Base-by-base conservation (phyloP, 2,329 filamentous ascomycete species). In the Boeremia exigua region DNA sequence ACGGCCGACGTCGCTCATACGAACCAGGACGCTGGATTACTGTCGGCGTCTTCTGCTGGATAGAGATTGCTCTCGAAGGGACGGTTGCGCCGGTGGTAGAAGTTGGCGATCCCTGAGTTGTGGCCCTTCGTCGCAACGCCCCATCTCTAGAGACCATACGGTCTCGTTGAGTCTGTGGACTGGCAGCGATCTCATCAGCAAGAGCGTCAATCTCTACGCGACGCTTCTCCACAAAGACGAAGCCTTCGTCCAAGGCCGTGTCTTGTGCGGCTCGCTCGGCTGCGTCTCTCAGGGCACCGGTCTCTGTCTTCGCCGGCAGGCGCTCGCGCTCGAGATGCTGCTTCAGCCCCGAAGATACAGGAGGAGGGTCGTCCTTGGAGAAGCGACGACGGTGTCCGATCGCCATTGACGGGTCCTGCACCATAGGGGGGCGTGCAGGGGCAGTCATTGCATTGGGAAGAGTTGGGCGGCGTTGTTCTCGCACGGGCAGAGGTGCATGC, bases 161-260 rank as follows among this genome's bases (percentile, higher is more conserved):
- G 32, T 81, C 75, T 61, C 82, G 74, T 56, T 81, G 72, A 23
- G 67, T 67, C 45, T 87, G 87, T 43, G 90, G 90, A 68, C 90
- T 94, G 48, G 92, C 90, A 39, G 92, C 93, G 71, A 99, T 81
- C 76, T 98, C 94, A 75, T 99, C 95, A 19, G 95, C 95, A 68
- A 99, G 89, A 2, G 95, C 95, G 74, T 99, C 98, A 46, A 99
- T 94, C 75, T 98, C 94, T 10, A 99, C 93, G 17, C 92, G 90
- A 62, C 89, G 88, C 79, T 97, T 96, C 78, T 99, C 95, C 11
- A 99, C 91, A 25, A 98, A 83, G 17, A 99, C 94, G 68, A 98
- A 99, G 63, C 98, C 95, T 62, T 94, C 87, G 72, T 96, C 93
- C 66, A 96, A 90, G 1, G 90, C 90, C 44, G 96, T 87, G 61